Conservation (phyloP, 2,329 filamentous ascomycete genomes). For the Lizonia empirigonia region DNA sequence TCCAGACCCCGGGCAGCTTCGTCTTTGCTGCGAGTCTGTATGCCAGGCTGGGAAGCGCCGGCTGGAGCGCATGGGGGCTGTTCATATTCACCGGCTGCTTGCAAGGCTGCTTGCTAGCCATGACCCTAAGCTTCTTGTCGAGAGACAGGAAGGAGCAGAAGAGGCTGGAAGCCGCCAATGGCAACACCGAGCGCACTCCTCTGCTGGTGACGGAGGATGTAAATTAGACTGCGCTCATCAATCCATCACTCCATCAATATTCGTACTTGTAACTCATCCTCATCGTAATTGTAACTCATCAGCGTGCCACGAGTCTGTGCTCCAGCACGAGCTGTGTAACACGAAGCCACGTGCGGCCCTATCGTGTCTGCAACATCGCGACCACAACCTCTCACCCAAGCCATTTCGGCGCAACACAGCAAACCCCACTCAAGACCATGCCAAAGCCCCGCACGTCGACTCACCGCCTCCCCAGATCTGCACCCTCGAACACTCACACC, state of each 20-base stretch:
- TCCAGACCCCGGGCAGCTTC: slow-evolving; percentile 92
- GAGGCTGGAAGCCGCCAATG: slow-evolving; percentile 4
- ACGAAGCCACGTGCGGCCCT: slow-evolving; percentile 6
- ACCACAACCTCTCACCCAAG: background rate
- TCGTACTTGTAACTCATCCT: background rate
- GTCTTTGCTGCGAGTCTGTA: slow-evolving; percentile 87
- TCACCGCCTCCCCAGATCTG: background rate
- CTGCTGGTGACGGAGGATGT: slow-evolving; percentile 9
- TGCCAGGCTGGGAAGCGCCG: slow-evolving; percentile 74
- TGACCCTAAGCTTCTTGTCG: slow-evolving; percentile 80
- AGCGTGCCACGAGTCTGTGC: background rate
- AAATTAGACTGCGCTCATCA: too few species aligned
- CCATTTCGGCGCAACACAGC: background rate
- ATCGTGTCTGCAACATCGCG: background rate
- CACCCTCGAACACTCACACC: background rate
- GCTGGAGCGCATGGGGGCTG: slow-evolving; percentile 96
- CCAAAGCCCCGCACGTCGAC: background rate
- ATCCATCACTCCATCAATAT: background rate
- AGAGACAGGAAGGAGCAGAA: slow-evolving; percentile 48
- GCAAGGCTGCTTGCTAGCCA: slow-evolving; percentile 78
- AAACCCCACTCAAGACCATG: background rate
- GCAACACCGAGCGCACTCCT: slow-evolving; percentile 6
- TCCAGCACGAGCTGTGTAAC: slow-evolving; percentile 12
- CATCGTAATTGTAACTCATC: background rate
- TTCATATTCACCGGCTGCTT: slow-evolving; percentile 84